Evolutionary conservation across 257 asterid species (phyloP).

Genomic region (Solanum pimpinellifolium): DNA sequence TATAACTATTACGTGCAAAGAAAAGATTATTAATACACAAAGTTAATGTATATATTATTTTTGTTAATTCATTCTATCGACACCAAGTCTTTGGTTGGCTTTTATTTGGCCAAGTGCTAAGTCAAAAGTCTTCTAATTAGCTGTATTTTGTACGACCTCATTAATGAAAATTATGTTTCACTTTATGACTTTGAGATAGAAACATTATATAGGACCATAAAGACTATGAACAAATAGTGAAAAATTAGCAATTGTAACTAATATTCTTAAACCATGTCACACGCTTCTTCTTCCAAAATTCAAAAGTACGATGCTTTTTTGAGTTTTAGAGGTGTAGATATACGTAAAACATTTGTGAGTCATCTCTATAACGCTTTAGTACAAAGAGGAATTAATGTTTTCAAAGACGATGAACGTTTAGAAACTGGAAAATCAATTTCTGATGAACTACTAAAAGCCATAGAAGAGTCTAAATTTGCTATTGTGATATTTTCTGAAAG

Average conservation of each 20-base stretch:
- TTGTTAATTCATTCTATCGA: too few species aligned
- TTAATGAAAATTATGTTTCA: background rate
- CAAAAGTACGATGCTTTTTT: background rate
- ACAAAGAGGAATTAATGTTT: background rate
- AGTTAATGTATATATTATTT: too few species aligned
- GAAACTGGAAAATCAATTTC: background rate
- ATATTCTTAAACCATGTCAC: background rate
- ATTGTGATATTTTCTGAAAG: background rate
- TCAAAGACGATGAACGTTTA: background rate
- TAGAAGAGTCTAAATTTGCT: background rate
- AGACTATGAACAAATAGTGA: background rate
- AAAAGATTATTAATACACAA: too few species aligned
- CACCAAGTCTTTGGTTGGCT: too few species aligned
- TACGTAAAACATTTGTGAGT: background rate
- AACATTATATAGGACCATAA: background rate
- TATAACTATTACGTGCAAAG: too few species aligned
- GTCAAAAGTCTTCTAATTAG: background rate
- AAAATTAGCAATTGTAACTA: background rate
- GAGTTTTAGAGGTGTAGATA: background rate
- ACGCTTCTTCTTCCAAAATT: background rate
- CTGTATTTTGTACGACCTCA: background rate
- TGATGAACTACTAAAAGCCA: background rate
- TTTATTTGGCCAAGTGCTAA: background rate
- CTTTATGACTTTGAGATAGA: background rate
- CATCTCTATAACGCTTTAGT: background rate